Percentiles rank a stretch among this genome's conserved stretches.
Conservation (phyloP, 306 rosid species). For the Echinosophora koreensis region DNA sequence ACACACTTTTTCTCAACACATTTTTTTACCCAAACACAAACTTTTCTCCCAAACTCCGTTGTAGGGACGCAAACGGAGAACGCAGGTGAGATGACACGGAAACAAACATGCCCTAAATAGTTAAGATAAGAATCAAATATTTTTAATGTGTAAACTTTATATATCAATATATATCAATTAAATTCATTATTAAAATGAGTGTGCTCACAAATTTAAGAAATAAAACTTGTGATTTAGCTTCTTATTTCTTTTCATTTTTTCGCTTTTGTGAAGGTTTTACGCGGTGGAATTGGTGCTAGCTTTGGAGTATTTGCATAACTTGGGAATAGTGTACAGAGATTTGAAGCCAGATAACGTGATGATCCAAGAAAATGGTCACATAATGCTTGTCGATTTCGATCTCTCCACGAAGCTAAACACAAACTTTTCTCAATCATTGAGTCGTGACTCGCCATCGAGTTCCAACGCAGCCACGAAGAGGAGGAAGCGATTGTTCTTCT, state of each 20-base stretch:
- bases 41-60: too few relatives aligned
- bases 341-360: slow-evolving; percentile 92
- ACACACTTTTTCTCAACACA: too few relatives aligned
- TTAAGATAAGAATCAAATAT: too few relatives aligned
- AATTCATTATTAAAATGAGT: too few relatives aligned
- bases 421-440: slow-evolving; percentile 47
- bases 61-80: too few relatives aligned
- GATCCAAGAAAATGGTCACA: slow-evolving; percentile 90
- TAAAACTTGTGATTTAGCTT: too few relatives aligned
- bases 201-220: too few relatives aligned
- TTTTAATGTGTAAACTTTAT: too few relatives aligned
- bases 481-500: slow-evolving; percentile 42
- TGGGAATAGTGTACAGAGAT: slow-evolving; percentile 89
- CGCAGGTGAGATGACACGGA: too few relatives aligned
- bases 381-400: slow-evolving; percentile 94
- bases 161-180: too few relatives aligned
- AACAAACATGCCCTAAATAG: too few relatives aligned
- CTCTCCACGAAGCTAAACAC: slow-evolving; percentile 79
- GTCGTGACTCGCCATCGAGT: slow-evolving; percentile 39
- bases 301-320: slow-evolving; percentile 76
- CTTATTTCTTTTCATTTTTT: neutral
- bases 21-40: too few relatives aligned
- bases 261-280: slow-evolving; percentile 63
- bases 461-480: neutral
- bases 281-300: slow-evolving; percentile 89